phyloP scores from a whole-genome alignment of 106 monocot genomes.

The Dactylorhiza incarnata region DNA sequence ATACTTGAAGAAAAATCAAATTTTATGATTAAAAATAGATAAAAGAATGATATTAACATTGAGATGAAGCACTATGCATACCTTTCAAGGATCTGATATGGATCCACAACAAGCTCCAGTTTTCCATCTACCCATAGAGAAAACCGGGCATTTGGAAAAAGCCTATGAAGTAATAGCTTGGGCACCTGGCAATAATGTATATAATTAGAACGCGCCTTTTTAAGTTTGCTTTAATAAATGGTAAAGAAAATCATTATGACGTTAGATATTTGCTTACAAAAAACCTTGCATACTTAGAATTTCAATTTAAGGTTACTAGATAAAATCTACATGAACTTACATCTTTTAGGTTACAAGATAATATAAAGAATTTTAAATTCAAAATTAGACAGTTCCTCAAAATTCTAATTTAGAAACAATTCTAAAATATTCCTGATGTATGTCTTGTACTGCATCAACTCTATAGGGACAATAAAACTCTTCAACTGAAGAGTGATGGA shows the following conservation, averaged over 20 bases:
- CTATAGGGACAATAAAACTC: too few relatives aligned
- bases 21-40: not conserved
- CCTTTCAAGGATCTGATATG: slow-evolving; percentile 65
- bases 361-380: too few relatives aligned
- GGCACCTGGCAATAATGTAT: slow-evolving; percentile 30
- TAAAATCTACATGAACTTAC: too few relatives aligned
- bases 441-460: too few relatives aligned
- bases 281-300: too few relatives aligned
- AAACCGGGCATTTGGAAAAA: slow-evolving; percentile 56
- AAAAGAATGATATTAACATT: not conserved
- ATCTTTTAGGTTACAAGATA: too few relatives aligned
- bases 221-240: not conserved
- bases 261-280: too few relatives aligned
- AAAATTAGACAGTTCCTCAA: too few relatives aligned
- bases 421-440: too few relatives aligned
- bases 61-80: slow-evolving; percentile 8
- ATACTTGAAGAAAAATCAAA: not conserved
- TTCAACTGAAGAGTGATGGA: too few relatives aligned
- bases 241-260: not conserved
- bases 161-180: slow-evolving; percentile 58
- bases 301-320: too few relatives aligned
- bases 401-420: too few relatives aligned
- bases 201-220: slow-evolving; percentile 1
- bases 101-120: slow-evolving; percentile 63
- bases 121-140: slow-evolving; percentile 76